Evolutionary conservation across 768 basidiomycete species (phyloP), one percentile per base, ranked within the genome.

Genomic region (Omphalotus guepiniiformis): DNA sequence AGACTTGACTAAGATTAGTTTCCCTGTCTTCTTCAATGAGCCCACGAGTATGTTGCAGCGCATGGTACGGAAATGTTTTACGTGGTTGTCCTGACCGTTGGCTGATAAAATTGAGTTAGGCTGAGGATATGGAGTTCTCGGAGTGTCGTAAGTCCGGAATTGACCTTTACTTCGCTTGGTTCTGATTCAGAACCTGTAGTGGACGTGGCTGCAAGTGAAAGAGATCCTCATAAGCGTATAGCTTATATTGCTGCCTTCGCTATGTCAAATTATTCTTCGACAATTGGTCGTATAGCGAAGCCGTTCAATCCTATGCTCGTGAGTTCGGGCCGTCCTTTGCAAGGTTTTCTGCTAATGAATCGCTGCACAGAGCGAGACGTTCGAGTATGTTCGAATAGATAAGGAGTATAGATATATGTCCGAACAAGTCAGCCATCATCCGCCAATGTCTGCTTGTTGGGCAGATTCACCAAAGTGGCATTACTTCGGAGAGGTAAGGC

Each of bases 81-180:
- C 12, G 27, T 4, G 25, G 21, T 28, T 30, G 6, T 16, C 9
- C 5, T 48, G 42, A 42, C 5, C 6, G 7, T 29, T 25, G 28
- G 30, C 38, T 9, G 19, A 41, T 11, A 51, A 21, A 25, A 32
- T 44, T 53, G 16, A 35, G 74, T 77, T 36, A 71, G 70, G 88
- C 93, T 9, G 94, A 98, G 67, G 94, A 98, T 65, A 95, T 95
- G 91, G 94, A 96, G 64, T 96, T 94, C 66, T 85, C 89, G 1
- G 91, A 93, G 55, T 95, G 92, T 58, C 68, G 88, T 90, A 57
- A 72, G 88, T 2, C 18, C 22, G 39, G 47, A 15, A 29, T 48
- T 41, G 32, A 49, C 30, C 27, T 21, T 50, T 47, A 28, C 34
- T 23, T 21, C 16, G 9, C 9, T 32, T n/a, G 9, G n/a, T n/a